Conservation (phyloP, 164 flowering plant genomes). For the Santalum album region DNA sequence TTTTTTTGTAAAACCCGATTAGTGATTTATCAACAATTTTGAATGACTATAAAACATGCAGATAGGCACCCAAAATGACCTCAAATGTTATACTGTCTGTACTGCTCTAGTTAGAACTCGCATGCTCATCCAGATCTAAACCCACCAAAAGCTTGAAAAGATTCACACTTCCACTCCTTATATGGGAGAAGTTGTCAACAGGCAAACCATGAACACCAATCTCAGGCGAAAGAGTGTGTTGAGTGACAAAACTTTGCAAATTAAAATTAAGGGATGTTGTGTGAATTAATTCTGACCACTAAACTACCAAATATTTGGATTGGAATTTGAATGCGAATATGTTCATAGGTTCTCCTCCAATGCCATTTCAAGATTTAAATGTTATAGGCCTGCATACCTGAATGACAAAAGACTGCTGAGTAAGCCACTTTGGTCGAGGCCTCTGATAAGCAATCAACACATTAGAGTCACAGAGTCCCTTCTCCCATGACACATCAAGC, state of each 20-base stretch:
- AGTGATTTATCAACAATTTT: neutral
- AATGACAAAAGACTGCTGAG: conserved; percentile 67
- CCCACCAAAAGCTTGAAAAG: conserved; percentile 67
- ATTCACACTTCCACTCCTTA: conserved; percentile 83
- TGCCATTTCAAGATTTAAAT: neutral
- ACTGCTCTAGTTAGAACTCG: conserved; percentile 77
- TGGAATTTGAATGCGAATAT: neutral
- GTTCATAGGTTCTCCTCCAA: neutral
- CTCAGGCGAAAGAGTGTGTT: conserved; percentile 85
- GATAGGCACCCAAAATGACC: conserved; percentile 24
- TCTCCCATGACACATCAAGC: conserved; percentile 83
- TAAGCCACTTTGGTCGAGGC: conserved; percentile 79
- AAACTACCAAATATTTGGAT: neutral
- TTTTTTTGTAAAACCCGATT: neutral
- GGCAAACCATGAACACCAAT: conserved; percentile 78
- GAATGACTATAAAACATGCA: neutral
- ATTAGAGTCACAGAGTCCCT: conserved; percentile 84
- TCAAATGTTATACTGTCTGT: conserved; percentile 78
- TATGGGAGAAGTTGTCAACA: conserved; percentile 69
- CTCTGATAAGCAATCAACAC: conserved; percentile 62
- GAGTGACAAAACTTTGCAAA: conserved; percentile 10
- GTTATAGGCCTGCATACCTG: conserved; percentile 36
- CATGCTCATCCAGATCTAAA: conserved; percentile 75
- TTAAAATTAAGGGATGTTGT: neutral
- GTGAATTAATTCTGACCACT: neutral